Conservation (phyloP, 805 yeast genomes). For the Candida corydali region DNA sequence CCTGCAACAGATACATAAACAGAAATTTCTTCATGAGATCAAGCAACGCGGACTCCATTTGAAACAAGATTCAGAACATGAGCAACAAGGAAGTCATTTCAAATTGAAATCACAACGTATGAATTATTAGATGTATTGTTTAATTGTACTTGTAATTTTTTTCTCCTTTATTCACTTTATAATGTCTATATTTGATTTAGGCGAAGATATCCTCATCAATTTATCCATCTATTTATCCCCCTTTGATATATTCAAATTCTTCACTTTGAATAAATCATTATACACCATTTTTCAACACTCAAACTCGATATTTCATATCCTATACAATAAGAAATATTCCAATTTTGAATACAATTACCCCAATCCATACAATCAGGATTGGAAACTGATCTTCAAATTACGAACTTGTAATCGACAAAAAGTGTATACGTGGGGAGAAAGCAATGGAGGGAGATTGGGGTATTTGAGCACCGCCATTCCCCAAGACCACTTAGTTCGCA, state of each 20-base stretch:
- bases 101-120: too few species aligned
- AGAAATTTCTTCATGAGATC: not conserved
- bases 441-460: slow-evolving; percentile 46
- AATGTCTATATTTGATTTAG: slow-evolving; percentile 20
- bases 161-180: not conserved
- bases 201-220: slow-evolving; percentile 38
- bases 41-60: not conserved
- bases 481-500: slow-evolving; percentile 13
- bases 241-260: slow-evolving; percentile 38
- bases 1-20: not conserved
- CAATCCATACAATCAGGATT: slow-evolving; percentile 33
- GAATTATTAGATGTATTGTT: too few species aligned
- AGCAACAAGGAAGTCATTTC: not conserved
- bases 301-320: slow-evolving; percentile 14
- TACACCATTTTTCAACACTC: slow-evolving; percentile 28
- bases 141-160: too few species aligned
- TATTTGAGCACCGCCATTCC: slow-evolving; percentile 26
- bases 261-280: slow-evolving; percentile 36
- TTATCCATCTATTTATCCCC: slow-evolving; percentile 30
- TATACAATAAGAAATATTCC: slow-evolving; percentile 44
- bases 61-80: not conserved
- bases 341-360: slow-evolving; percentile 39
- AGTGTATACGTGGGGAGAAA: slow-evolving; percentile 50
- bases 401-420: slow-evolving; percentile 32
- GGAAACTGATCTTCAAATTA: slow-evolving; percentile 46